Evolutionary conservation across 257 asterid species (phyloP), one percentile per base, ranked within the genome.

Genomic region (Solanum habrochaites): DNA sequence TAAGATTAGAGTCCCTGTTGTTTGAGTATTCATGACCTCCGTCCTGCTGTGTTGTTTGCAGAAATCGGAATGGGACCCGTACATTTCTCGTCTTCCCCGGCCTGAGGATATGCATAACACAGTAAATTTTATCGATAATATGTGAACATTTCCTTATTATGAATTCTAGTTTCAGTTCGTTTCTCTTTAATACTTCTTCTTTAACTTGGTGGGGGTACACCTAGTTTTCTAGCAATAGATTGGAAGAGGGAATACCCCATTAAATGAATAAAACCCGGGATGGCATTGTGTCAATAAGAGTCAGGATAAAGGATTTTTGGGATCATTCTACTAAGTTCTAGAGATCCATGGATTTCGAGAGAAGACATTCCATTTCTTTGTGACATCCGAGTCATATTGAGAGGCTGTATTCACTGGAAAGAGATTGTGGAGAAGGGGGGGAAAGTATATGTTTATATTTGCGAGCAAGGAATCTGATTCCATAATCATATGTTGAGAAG

Each of bases 31-130:
- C 31, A 60, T 27, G 32, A 69, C 75, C 40, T 87, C 20, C 72
- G 27, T 69, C 8, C 27, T 66, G 62, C 62, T 11, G 18, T 86
- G 45, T 71, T 29, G 85, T 58, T 70, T 39, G 81, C 90, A 88
- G 90, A 86, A 89, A 58, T 95, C 98, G n/a, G 89, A 92, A 86
- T 97, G 98, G 98, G 95, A 89, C 25, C 98, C 97, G 71, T 97
- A 95, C 31, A 88, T 97, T 56, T 86, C 91, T 70, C 88, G 91
- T 47, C 96, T 94, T 87, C 96, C 98, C 80, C 89, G 11, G 83
- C 89, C 82, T 31, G 91, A 88, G 40, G 93, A 92, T 67, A 88
- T 97, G 95, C 98, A 97, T 47, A 92, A 90, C 94, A 92, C 96
- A 43, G 95, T 93, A 85, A 86, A 86, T 82, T 52, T 52, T 2